Evolutionary conservation across 257 asterid species (phyloP), one percentile per base, ranked within the genome.

Genomic region (Nicotiana undulata): DNA sequence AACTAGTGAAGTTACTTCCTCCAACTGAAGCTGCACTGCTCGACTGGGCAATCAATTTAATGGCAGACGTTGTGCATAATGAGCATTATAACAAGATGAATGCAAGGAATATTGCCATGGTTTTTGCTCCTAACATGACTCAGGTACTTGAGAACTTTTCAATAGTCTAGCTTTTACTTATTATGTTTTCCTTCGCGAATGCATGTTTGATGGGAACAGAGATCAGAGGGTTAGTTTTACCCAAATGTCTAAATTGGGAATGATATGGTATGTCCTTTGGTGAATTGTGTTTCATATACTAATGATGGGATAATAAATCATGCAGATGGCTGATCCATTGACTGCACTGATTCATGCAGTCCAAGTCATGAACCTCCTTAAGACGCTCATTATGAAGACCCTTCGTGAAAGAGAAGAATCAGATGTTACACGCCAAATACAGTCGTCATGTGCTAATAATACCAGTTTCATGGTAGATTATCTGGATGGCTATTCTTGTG

Each of bases 81-180:
- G 90, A 91, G 58, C 86, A 85, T 26, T 85, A 81, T 58, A 94
- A 92, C 91, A 94, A 92, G 90, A 92, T 94, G 98, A 94, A 92
- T 49, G 88, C 94, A 2, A 84, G 98, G 81, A 94, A 92, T 91
- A 90, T 94, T 24, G 97, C 98, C 10, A 91, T 93, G 98, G 97
- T 94, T 6, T 92, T 94, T 85, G 98, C 98, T 37, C 98, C 98
- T 65, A 94, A 92, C 86, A 94, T 94, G 98, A 92, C 97, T 83
- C 89, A 92, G 97, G 97, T 93, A 49, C 79, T 32, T 58, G 10
- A 20, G 20, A 51, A 44, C 63, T 76, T 75, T 29, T 76, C 75
- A 63, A 44, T 32, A 15, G 13, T 26, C 24, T 24, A 52, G 44
- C 16, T 65, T 9, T 46, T 52, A 17, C 18, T 28, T 32, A 22